A percentile compares a stretch with the other conserved stretches of the same genome.
These are phyloP conservation scores for Pseudogymnoascus sp. DNA, from an alignment of 2,329 filamentous ascomycete genomes.

Conservation along the genomic window DNA sequence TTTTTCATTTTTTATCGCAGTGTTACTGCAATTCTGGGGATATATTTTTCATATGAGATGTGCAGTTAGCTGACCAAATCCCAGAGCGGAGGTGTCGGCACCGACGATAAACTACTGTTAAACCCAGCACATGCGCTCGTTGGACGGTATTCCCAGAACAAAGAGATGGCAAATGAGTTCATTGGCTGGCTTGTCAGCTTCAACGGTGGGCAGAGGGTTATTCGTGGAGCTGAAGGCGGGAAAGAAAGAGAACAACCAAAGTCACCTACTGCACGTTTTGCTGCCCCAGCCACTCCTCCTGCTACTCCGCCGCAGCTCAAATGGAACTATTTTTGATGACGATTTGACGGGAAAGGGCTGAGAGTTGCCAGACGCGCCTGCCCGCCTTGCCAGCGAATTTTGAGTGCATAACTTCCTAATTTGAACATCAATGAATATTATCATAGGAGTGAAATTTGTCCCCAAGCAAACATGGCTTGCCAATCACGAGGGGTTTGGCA, in stretches of 20 bases:
- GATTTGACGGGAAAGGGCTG: not conserved
- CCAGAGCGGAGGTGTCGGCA: constrained; percentile 30
- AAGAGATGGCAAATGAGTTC: constrained; percentile 31
- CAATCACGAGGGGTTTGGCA: not conserved
- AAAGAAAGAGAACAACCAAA: not conserved
- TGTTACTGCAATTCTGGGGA: not conserved
- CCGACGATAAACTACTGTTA: constrained; percentile 32
- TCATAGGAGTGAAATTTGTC: not conserved
- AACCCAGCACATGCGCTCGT: constrained; percentile 37
- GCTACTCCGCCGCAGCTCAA: not conserved
- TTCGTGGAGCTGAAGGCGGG: constrained; percentile 29
- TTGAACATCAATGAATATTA: not conserved
- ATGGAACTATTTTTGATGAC: constrained; percentile 4
- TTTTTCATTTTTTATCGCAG: not conserved
- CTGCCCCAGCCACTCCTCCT: not conserved
- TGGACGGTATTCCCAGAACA: constrained; percentile 30
- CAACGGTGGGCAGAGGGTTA: constrained; percentile 31
- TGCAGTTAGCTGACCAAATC: constrained; percentile 15
- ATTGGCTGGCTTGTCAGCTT: constrained; percentile 32
- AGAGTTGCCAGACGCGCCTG: not conserved
- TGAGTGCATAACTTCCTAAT: not conserved
- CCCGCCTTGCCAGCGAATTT: not conserved
- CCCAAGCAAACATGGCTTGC: not conserved
- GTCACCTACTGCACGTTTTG: not conserved
- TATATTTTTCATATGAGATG: not conserved